These are phyloP conservation scores for Mucor piriformis DNA, from an alignment of 371 early-diverging fungal species.

Conservation along the genomic window DNA sequence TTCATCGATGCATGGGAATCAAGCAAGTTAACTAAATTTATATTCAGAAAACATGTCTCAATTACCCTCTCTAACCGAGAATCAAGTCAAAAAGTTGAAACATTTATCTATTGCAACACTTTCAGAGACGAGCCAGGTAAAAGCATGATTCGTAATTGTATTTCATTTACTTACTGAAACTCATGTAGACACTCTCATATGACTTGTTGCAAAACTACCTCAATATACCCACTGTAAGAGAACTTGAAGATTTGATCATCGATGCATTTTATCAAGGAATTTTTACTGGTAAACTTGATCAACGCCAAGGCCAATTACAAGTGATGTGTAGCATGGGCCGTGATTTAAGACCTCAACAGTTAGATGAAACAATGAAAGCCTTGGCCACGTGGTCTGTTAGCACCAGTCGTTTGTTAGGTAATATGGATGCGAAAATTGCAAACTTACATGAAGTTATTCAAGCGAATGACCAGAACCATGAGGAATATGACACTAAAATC, in stretches of 20 bases:
- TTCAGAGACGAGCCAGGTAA: slow-evolving; percentile 65
- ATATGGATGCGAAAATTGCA: slow-evolving; percentile 68
- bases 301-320: slow-evolving; percentile 71
- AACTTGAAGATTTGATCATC: slow-evolving; percentile 85
- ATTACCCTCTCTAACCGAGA: slow-evolving; percentile 64
- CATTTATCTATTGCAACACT: slow-evolving; percentile 79
- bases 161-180: background rate
- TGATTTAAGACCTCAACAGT: slow-evolving; percentile 72
- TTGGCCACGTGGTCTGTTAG: slow-evolving; percentile 65
- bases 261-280: slow-evolving; percentile 83
- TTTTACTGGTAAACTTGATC: slow-evolving; percentile 81
- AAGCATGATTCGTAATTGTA: background rate
- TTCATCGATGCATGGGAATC: no score
- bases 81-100: slow-evolving; percentile 72
- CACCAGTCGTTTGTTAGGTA: slow-evolving; percentile 60
- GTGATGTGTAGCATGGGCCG: slow-evolving; percentile 84
- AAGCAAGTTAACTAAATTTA: background rate
- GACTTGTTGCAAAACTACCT: slow-evolving; percentile 64
- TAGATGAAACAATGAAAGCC: slow-evolving; percentile 56
- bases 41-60: slow-evolving; percentile 43
- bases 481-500: slow-evolving; percentile 49
- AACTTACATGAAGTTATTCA: slow-evolving; percentile 57
- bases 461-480: slow-evolving; percentile 58
- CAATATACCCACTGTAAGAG: slow-evolving; percentile 74
- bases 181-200: slow-evolving; percentile 64